Conservation (phyloP, 164 flowering plant species). For the Echeveria elegans region DNA sequence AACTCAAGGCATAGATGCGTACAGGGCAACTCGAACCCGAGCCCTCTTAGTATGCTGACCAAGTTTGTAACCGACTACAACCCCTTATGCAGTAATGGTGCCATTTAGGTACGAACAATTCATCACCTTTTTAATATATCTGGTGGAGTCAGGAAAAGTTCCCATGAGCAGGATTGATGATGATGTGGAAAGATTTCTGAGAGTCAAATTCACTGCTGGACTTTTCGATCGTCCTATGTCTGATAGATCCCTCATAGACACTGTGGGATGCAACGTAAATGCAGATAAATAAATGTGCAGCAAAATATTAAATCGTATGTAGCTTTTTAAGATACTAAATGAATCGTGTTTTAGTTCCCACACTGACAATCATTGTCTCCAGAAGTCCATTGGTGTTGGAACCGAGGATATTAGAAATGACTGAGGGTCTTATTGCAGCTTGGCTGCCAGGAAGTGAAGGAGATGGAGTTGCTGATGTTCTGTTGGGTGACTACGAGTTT, state of each 20-base stretch:
- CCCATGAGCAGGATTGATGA: slow-evolving; percentile 68
- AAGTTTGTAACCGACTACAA: not conserved
- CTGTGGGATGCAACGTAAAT: slow-evolving; percentile 48
- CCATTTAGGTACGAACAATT: slow-evolving; percentile 50
- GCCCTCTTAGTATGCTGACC: too few species aligned
- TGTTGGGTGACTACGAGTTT: slow-evolving; percentile 72
- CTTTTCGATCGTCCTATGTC: slow-evolving; percentile 65
- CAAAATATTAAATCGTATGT: not conserved
- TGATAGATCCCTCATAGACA: slow-evolving; percentile 60
- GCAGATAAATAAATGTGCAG: not conserved
- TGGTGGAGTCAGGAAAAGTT: slow-evolving; percentile 64
- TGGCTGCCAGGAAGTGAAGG: slow-evolving; percentile 91
- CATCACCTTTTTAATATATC: slow-evolving; percentile 37
- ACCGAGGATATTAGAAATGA: slow-evolving; percentile 42
- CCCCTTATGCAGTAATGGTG: slow-evolving; percentile 38
- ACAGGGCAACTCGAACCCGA: too few species aligned
- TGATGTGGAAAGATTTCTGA: slow-evolving; percentile 75
- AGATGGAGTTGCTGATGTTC: slow-evolving; percentile 57
- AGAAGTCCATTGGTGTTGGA: slow-evolving; percentile 70
- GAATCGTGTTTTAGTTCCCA: too few species aligned
- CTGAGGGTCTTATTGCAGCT: slow-evolving; percentile 68
- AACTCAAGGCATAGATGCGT: too few species aligned
- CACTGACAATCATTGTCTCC: slow-evolving; percentile 46
- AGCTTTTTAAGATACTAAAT: not conserved
- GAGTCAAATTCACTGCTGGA: slow-evolving; percentile 75